Evolutionary conservation across 2,329 filamentous ascomycete species (phyloP), one percentile per base, ranked within the genome.

Genomic region (Xylariaceae sp.): DNA sequence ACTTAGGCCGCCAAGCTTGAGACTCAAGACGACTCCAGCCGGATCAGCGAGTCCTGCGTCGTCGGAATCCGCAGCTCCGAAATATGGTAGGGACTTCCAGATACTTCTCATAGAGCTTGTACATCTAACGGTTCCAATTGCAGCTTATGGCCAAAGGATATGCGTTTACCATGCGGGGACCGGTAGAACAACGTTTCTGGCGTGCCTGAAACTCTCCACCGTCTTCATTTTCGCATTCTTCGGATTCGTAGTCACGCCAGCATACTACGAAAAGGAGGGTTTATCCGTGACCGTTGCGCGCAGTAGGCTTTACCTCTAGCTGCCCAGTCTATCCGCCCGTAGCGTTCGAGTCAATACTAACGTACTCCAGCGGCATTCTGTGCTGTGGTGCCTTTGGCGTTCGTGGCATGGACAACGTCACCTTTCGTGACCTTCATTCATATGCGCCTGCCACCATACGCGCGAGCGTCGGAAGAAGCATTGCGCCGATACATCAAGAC

Each of bases 161-260:
- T 76, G 90, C 58, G 79, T 95, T 54, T 95, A 89, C 67, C 86
- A 90, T 69, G 83, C 83, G 46, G 87, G 89, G 45, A 85, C 81
- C 0, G 76, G 77, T 9, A 77, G 81, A 50, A 85, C 80, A 30
- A 80, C 83, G 6, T 85, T 87, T 57, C 70, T 92, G 41, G 87
- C 85, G 43, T 80, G 83, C 62, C 67, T 88, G 54, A 89, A 90
- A 61, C 70, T 92, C 48, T 83, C 83, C 1, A 85, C 85, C 3
- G 75, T 94, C 38, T 81, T 90, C 53, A 67, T 87, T 36, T 85
- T 86, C 48, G 77, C 76, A 18, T 81, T 86, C 58, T 88, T 88
- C 60, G 76, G 75, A 56, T 68, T 85, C 45, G 69, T 89, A 22
- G 75, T 85, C 44, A 81, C 80, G 0, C 87, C 86, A 0, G 70